A percentile compares a stretch with the other conserved stretches of the same genome.
phyloP scores from a whole-genome alignment of 345 rosid species.

The Lepidium didymum region DNA sequence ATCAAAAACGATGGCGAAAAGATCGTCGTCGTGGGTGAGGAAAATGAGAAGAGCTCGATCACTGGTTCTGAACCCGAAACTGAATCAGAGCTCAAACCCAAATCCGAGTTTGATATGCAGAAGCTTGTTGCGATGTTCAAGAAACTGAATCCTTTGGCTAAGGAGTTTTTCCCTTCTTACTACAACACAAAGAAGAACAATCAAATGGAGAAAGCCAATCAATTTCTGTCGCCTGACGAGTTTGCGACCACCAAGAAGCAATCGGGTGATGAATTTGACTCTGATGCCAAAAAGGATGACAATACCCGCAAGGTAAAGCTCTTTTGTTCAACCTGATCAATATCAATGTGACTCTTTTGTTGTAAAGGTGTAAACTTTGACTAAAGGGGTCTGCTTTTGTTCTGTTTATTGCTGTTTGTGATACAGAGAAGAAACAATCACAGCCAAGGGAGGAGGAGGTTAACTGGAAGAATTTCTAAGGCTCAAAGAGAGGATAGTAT shows the following conservation, averaged over 20 bases:
- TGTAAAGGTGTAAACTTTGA: neutral
- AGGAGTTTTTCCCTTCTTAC: constrained; percentile 75
- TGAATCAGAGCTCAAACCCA: constrained; percentile 42
- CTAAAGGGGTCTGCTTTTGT: neutral
- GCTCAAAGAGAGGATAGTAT: constrained; percentile 54
- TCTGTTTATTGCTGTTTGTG: neutral
- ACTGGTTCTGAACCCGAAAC: constrained; percentile 32
- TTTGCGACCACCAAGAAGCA: constrained; percentile 28
- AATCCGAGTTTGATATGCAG: constrained; percentile 55
- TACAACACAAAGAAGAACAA: constrained; percentile 28
- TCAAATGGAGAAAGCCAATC: constrained; percentile 17
- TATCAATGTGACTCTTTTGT: neutral
- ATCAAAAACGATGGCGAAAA: constrained; percentile 14
- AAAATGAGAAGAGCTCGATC: constrained; percentile 23
- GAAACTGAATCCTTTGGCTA: constrained; percentile 78
- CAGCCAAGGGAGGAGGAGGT: constrained; percentile 54
- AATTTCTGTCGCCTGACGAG: constrained; percentile 27
- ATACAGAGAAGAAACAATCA: constrained; percentile 52
- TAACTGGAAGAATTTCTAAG: constrained; percentile 48
- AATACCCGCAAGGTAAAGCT: constrained; percentile 11
- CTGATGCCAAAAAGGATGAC: constrained; percentile 27
- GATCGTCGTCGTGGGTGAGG: neutral
- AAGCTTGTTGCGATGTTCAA: constrained; percentile 77
- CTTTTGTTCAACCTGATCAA: no score
- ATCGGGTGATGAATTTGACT: constrained; percentile 22